phyloP scores from a whole-genome alignment of 2,329 filamentous ascomycete genomes.

The Biscogniauxia marginata region DNA sequence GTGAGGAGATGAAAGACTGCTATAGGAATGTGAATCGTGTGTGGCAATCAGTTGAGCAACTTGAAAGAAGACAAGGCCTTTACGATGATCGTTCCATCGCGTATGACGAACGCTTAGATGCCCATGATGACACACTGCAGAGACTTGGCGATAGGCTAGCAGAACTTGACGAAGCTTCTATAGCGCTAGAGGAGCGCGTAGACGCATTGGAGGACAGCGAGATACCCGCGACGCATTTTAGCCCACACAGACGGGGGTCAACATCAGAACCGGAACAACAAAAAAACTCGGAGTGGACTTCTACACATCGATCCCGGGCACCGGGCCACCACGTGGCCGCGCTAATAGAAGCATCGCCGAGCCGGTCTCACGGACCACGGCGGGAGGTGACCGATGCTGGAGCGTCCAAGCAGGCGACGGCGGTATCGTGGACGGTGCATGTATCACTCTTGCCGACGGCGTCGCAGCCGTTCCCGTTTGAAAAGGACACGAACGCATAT shows the following conservation, averaged over 20 bases:
- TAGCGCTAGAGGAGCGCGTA: conserved; percentile 54
- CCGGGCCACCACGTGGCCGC: not conserved
- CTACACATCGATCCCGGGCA: conserved; percentile 7
- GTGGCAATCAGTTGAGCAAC: conserved; percentile 50
- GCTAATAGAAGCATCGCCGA: not conserved
- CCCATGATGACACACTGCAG: conserved; percentile 42
- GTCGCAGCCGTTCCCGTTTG: conserved; percentile 57
- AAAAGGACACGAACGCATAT: conserved; percentile 60
- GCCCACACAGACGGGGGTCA: conserved; percentile 26
- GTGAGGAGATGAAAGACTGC: conserved; percentile 51
- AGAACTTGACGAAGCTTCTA: conserved; percentile 49
- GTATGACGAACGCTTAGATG: conserved; percentile 41
- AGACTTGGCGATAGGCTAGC: conserved; percentile 48
- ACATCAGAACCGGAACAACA: conserved; percentile 28
- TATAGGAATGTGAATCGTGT: conserved; percentile 55
- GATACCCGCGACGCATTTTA: conserved; percentile 25
- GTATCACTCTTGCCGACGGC: conserved; percentile 56
- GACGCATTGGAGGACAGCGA: conserved; percentile 46
- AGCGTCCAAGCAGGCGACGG: conserved; percentile 30
- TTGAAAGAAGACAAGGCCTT: conserved; percentile 39
- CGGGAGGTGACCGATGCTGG: conserved; percentile 18
- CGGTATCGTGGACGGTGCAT: conserved; percentile 54
- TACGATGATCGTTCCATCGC: conserved; percentile 38
- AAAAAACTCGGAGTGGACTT: conserved; percentile 16
- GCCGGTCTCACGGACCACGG: not conserved